A percentile compares a stretch with the other conserved stretches of the same genome.
These are phyloP conservation scores for Psilocybe cyanescens DNA, from an alignment of 768 basidiomycete genomes.

Conservation along the genomic window DNA sequence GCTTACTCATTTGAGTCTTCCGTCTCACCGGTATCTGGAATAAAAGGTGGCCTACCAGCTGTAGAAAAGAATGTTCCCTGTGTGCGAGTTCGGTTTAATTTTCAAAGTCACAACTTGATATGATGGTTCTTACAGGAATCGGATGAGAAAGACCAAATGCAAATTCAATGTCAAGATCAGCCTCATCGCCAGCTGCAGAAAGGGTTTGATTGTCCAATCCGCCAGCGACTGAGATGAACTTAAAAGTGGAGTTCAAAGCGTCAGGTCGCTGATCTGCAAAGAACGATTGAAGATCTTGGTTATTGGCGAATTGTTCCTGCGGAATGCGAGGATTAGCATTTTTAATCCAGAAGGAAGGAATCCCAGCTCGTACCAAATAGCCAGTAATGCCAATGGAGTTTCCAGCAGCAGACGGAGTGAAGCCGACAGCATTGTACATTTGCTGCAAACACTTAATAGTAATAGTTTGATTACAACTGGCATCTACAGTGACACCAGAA, in stretches of 20 bases:
- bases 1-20: conserved; percentile 41
- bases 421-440: conserved; percentile 56
- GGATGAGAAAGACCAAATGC: conserved; percentile 65
- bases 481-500: conserved; percentile 45
- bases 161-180: conserved; percentile 66
- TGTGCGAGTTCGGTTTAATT: neutral
- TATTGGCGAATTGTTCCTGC: conserved; percentile 50
- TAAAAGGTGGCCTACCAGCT: conserved; percentile 62
- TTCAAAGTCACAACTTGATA: neutral
- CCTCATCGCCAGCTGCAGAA: conserved; percentile 59
- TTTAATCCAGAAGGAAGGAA: conserved; percentile 54
- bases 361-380: conserved; percentile 37
- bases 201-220: conserved; percentile 60
- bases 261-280: conserved; percentile 47
- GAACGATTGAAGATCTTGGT: conserved; percentile 53
- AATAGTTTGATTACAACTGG: conserved; percentile 50
- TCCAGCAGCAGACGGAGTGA: conserved; percentile 41
- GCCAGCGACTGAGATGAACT: conserved; percentile 58
- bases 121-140: conserved; percentile 40
- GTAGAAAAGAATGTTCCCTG: conserved; percentile 61
- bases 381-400: conserved; percentile 59
- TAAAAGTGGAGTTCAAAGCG: conserved; percentile 53
- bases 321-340: conserved; percentile 44
- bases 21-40: conserved; percentile 44
- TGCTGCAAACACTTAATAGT: conserved; percentile 57